Base-by-base conservation (phyloP, 192 early-diverging fungal species). In the Backusella luteola region DNA sequence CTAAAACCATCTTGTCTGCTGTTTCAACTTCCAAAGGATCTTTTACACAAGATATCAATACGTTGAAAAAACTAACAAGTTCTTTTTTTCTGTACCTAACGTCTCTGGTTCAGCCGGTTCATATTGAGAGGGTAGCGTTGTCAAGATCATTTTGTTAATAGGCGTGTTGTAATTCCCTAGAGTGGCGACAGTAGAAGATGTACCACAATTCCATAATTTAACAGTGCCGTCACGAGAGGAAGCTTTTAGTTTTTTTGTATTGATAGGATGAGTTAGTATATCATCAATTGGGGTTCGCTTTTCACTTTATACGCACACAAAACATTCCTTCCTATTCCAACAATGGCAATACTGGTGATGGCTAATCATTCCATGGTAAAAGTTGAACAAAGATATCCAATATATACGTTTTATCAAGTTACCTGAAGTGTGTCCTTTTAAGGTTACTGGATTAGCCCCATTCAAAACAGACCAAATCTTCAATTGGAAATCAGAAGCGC, bases 391-490 rank as follows among this genome's bases (percentile, higher is more conserved):
- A 14, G 8, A n/a, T 49, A 6, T 49, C 46, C 17, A 39, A 7
- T 12, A 12, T 8, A 11, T 11, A 39, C 38, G 12, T 21, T 49
- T 19, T n/a, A 49, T n/a, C 46, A 7, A 49, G 0, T 49, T 66
- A 85, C 88, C 82, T 69, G 84, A 84, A 4, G 83, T 88, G 77
- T 94, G 93, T 23, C 92, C 93, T 21, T 79, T 86, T 66, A 94
- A 80, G 8, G 91, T 92, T 4, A 91, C 90, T 11, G 93, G 93
- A 71, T 92, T 93, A 35, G 84, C 84, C 66, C 93, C 93, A 76
- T 94, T 92, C 36, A 88, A 73, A 29, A 86, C 92, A 26, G 93
- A 93, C 93, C 93, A 94, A 71, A 94, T 82, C 41, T 89, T 88
- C 7, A 93, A 76, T 42, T 87, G 86, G 78, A 91, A 87, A 73